A percentile compares a stretch with the other conserved stretches of the same genome.
phyloP scores from a whole-genome alignment of 495 filamentous ascomycete genomes.

The Astrothelium subdiscretum region DNA sequence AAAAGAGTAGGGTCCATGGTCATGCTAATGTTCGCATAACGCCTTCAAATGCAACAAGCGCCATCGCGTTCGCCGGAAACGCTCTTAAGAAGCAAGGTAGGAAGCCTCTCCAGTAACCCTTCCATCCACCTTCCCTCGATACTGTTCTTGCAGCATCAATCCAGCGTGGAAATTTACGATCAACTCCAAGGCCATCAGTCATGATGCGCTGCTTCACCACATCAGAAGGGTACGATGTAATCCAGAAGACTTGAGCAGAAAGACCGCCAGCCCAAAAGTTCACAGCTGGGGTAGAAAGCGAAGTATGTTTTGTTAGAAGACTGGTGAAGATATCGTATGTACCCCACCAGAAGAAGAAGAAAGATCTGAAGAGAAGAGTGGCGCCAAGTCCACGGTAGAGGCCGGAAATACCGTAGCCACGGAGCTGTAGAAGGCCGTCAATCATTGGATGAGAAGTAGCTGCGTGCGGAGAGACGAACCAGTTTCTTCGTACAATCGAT shows the following conservation, averaged over 20 bases:
- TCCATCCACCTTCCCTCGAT: constrained; percentile 58
- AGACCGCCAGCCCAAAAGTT: constrained; percentile 98
- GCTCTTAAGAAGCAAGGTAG: constrained; percentile 85
- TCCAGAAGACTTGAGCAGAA: constrained; percentile 87
- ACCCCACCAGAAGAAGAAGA: constrained; percentile 98
- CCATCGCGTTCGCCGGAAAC: constrained; percentile 94
- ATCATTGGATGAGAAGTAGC: background rate
- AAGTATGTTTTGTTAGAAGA: constrained; percentile 51
- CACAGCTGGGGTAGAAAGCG: constrained; percentile 62
- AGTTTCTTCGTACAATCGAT: constrained; percentile 71
- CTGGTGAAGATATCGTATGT: constrained; percentile 75
- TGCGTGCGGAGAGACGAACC: constrained; percentile 28
- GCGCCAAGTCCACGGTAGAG: constrained; percentile 76
- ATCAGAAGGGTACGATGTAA: constrained; percentile 81
- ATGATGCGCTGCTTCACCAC: constrained; percentile 97
- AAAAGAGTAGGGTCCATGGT: background rate
- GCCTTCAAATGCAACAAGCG: constrained; percentile 83
- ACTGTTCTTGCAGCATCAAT: constrained; percentile 67
- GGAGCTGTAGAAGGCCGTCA: constrained; percentile 22
- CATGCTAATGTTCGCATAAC: constrained; percentile 70
- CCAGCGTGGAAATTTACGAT: constrained; percentile 64
- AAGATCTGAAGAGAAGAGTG: constrained; percentile 77
- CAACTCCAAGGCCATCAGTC: constrained; percentile 72
- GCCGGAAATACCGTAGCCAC: constrained; percentile 60
- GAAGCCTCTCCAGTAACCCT: constrained; percentile 89